A percentile compares a stretch with the other conserved stretches of the same genome.
Evolutionary conservation across 2,329 filamentous ascomycete genomes (phyloP).

Genomic region (Epichloe baconii): DNA sequence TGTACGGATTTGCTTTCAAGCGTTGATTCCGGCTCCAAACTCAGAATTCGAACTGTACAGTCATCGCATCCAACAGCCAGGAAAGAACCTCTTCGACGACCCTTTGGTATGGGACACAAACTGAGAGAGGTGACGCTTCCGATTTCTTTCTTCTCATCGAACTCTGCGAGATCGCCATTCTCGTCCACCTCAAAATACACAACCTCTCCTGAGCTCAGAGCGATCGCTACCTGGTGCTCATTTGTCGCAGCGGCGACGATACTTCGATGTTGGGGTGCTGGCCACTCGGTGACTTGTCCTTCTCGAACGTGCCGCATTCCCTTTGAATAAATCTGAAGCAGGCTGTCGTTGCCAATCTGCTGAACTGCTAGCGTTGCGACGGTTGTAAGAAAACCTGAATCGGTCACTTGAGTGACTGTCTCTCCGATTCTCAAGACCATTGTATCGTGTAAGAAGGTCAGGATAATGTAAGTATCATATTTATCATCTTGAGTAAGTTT

Average conservation of each 20-base stretch:
- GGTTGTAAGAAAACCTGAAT: conserved; percentile 81
- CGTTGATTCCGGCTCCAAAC: conserved; percentile 78
- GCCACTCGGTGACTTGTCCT: conserved; percentile 82
- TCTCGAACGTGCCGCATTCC: conserved; percentile 80
- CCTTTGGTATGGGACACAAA: conserved; percentile 82
- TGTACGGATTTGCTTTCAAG: conserved; percentile 91
- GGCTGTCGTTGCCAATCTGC: conserved; percentile 80
- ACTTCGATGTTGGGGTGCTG: conserved; percentile 79
- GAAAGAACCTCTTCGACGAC: conserved; percentile 73
- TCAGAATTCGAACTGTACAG: conserved; percentile 85
- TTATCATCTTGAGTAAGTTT: conserved; percentile 72
- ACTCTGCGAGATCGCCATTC: conserved; percentile 82
- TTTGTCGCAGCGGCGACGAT: conserved; percentile 96
- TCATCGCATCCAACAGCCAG: conserved; percentile 94
- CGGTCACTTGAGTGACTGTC: conserved; percentile 87
- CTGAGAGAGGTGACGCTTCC: conserved; percentile 89
- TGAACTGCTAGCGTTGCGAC: conserved; percentile 86
- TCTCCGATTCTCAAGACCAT: conserved; percentile 94
- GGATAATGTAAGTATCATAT: conserved; percentile 88
- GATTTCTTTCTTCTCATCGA: conserved; percentile 87
- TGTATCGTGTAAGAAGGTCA: conserved; percentile 81
- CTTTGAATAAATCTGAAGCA: conserved; percentile 88
- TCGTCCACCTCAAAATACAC: conserved; percentile 96
- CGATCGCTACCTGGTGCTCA: conserved; percentile 81
- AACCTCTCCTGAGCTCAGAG: conserved; percentile 88